Evolutionary conservation across 1,284 basidiomycete species (phyloP).

Genomic region (Agroathelia rolfsii): DNA sequence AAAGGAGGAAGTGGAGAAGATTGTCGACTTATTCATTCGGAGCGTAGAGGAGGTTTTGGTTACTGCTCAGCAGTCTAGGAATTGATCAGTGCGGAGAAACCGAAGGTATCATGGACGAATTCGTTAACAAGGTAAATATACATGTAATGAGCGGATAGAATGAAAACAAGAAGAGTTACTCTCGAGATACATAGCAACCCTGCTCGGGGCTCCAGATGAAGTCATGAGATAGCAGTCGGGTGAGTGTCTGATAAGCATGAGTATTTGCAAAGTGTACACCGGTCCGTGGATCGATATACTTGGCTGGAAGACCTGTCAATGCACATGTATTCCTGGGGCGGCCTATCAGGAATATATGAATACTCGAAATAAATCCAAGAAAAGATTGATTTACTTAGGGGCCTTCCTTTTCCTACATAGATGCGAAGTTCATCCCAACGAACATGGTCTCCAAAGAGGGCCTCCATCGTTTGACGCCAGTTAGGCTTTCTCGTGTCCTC

Average conservation of each 20-base stretch:
- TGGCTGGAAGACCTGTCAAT: slow-evolving; percentile 53
- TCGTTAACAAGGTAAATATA: too few relatives aligned
- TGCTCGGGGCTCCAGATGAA: slow-evolving; percentile 53
- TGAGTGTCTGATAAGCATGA: slow-evolving; percentile 54
- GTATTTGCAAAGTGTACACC: slow-evolving; percentile 68
- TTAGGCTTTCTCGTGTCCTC: slow-evolving; percentile 36
- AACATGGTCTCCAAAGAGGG: slow-evolving; percentile 69
- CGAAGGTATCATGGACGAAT: too few relatives aligned
- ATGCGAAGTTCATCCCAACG: slow-evolving; percentile 61
- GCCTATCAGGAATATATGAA: slow-evolving; percentile 32
- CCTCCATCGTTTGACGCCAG: slow-evolving; percentile 66
- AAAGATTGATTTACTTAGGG: slow-evolving; percentile 36
- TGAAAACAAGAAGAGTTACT: too few relatives aligned
- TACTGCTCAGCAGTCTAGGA: too few relatives aligned
- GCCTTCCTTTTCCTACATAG: slow-evolving; percentile 48
- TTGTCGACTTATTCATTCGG: slow-evolving; percentile 50
- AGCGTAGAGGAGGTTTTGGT: slow-evolving; percentile 57
- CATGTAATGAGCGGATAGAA: too few relatives aligned
- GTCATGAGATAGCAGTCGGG: slow-evolving; percentile 47
- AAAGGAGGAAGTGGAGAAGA: slow-evolving; percentile 51
- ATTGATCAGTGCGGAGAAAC: too few relatives aligned
- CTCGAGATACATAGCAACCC: slow-evolving; percentile 39
- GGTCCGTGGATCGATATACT: slow-evolving; percentile 67
- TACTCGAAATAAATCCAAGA: slow-evolving; percentile 4
- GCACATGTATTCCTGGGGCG: slow-evolving; percentile 53